A percentile compares a stretch with the other conserved stretches of the same genome.
Evolutionary conservation across 139 green algal genomes (phyloP).

Genomic region (Deuterostichococcus epilithicus): DNA sequence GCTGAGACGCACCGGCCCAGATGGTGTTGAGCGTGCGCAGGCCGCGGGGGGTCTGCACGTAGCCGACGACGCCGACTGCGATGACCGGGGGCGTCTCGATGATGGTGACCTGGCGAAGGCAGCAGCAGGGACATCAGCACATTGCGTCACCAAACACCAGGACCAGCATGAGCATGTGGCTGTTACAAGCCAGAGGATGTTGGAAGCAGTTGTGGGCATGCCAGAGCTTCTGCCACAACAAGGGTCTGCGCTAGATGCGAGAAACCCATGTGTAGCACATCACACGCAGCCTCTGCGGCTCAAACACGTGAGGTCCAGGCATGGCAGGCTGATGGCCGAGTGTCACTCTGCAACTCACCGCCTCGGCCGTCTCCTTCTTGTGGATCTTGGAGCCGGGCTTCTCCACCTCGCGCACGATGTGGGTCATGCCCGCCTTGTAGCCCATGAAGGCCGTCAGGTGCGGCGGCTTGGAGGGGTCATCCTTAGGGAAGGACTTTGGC

Average conservation of each 20-base stretch:
- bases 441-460: conserved; percentile 98
- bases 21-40: conserved; percentile 91
- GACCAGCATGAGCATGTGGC: too few relatives aligned
- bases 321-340: neutral
- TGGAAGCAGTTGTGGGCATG: too few relatives aligned
- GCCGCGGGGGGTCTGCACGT: conserved; percentile 85
- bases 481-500: conserved; percentile 92
- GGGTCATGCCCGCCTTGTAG: conserved; percentile 93
- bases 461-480: conserved; percentile 82
- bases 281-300: too few relatives aligned
- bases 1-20: conserved; percentile 71
- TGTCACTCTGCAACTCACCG: neutral
- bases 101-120: conserved; percentile 77
- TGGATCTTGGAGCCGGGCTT: conserved; percentile 99
- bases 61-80: conserved; percentile 96
- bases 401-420: conserved; percentile 98
- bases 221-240: too few relatives aligned
- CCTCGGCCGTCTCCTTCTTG: conserved; percentile 99
- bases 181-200: too few relatives aligned
- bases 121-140: too few relatives aligned
- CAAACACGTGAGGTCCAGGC: too few relatives aligned
- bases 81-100: conserved; percentile 96
- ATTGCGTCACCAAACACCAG: too few relatives aligned
- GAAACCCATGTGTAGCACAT: too few relatives aligned
- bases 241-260: too few relatives aligned